A percentile compares a stretch with the other conserved stretches of the same genome.
Evolutionary conservation across 192 early-diverging fungal species (phyloP).

Genomic region (Chytriomyces sp.): DNA sequence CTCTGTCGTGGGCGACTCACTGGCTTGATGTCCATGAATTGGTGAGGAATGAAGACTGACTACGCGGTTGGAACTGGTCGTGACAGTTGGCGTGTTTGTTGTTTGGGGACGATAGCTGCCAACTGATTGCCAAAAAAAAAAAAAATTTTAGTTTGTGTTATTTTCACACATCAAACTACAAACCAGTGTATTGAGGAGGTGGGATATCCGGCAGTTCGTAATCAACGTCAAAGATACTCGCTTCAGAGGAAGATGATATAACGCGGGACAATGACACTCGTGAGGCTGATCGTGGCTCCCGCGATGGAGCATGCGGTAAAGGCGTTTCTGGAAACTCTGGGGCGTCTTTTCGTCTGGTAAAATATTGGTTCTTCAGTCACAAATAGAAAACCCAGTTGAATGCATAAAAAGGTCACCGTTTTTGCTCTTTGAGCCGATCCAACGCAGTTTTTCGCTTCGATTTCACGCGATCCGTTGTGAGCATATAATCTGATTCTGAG

Average conservation of each 20-base stretch:
- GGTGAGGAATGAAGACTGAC: background rate
- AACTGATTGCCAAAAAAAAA: too few species aligned
- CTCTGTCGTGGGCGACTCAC: background rate
- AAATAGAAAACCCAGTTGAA: background rate
- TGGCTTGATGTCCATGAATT: background rate
- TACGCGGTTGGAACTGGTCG: too few species aligned
- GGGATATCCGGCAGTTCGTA: slow-evolving; percentile 11
- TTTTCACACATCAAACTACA: background rate
- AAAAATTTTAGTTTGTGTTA: background rate
- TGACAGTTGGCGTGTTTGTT: background rate
- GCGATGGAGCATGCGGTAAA: background rate
- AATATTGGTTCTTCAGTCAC: too few species aligned
- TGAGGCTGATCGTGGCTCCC: background rate
- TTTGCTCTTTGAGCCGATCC: slow-evolving; percentile 17
- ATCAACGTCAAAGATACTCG: background rate
- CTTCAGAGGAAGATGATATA: background rate
- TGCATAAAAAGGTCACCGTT: background rate
- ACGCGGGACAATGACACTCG: background rate
- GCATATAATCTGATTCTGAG: background rate
- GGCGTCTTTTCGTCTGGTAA: slow-evolving; percentile 4
- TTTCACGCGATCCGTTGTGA: slow-evolving; percentile 9
- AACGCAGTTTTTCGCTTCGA: slow-evolving; percentile 21
- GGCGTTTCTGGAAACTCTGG: background rate
- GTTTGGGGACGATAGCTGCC: background rate
- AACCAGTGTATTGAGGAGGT: slow-evolving; percentile 10